phyloP scores from a whole-genome alignment of 164 flowering plant genomes.

The Macadamia tetraphylla region DNA sequence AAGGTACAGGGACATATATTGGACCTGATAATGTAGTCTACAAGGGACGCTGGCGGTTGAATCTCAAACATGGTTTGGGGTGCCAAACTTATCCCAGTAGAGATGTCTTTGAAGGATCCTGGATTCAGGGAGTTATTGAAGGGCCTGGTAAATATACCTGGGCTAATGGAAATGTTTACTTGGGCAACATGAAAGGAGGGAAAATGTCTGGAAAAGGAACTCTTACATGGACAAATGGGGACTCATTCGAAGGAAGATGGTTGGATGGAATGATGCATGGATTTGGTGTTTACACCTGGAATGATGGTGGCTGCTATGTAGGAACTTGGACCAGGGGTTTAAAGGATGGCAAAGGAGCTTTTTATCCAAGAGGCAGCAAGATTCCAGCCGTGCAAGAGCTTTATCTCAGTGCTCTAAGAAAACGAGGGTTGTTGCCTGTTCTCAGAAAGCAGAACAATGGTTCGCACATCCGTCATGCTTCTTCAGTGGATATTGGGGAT shows the following conservation, averaged over 20 bases:
- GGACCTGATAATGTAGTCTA: conserved; percentile 45
- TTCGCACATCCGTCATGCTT: conserved; percentile 55
- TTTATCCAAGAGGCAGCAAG: conserved; percentile 73
- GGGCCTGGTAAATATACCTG: conserved; percentile 93
- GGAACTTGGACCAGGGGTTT: conserved; percentile 93
- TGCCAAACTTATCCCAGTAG: conserved; percentile 71
- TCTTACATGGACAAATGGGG: conserved; percentile 87
- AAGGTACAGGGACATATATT: conserved; percentile 70
- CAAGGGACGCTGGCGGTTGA: conserved; percentile 84
- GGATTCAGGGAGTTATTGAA: conserved; percentile 85
- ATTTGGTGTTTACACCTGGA: conserved; percentile 89
- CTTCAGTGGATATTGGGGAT: conserved; percentile 61
- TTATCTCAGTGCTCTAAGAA: conserved; percentile 72
- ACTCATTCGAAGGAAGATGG: conserved; percentile 95
- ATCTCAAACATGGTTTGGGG: conserved; percentile 90
- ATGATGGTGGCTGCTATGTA: conserved; percentile 82
- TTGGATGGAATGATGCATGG: conserved; percentile 93
- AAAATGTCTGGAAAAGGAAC: conserved; percentile 92
- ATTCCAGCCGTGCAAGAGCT: conserved; percentile 64
- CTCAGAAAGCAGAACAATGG: conserved; percentile 49
- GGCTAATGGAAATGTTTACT: conserved; percentile 85
- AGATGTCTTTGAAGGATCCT: conserved; percentile 88
- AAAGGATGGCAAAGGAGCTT: conserved; percentile 96
- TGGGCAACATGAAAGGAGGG: conserved; percentile 93
- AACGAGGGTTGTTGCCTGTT: conserved; percentile 81